These are phyloP conservation scores for Sclerotinia subarctica DNA, from an alignment of 2,329 filamentous ascomycete genomes.

Conservation along the genomic window DNA sequence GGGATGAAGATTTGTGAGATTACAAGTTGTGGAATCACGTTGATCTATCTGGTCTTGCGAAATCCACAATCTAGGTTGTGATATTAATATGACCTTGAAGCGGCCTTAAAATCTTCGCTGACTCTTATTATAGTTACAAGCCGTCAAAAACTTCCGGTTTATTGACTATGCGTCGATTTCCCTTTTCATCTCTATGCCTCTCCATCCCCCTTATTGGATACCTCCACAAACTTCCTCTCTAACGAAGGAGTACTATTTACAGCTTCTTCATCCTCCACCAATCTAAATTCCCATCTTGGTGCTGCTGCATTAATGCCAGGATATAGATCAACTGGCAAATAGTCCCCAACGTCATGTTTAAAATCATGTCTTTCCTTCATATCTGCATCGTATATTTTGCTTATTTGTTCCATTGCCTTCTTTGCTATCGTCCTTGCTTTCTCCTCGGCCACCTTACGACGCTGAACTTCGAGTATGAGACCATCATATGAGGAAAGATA, in stretches of 20 bases:
- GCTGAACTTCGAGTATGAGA: slow-evolving; percentile 77
- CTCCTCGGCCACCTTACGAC: slow-evolving; percentile 69
- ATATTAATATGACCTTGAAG: neutral
- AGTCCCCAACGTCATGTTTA: slow-evolving; percentile 78
- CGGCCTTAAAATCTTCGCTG: neutral
- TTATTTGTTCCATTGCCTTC: slow-evolving; percentile 73
- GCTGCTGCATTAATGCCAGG: slow-evolving; percentile 60
- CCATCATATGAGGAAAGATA: slow-evolving; percentile 83
- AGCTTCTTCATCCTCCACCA: slow-evolving; percentile 24
- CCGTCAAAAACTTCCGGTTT: no score
- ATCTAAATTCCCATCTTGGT: slow-evolving; percentile 34
- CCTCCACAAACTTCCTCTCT: slow-evolving; percentile 32
- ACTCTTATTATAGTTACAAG: neutral
- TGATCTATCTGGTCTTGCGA: neutral
- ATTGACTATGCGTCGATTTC: neutral
- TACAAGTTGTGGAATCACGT: no score
- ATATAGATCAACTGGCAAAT: slow-evolving; percentile 85
- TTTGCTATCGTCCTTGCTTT: slow-evolving; percentile 71
- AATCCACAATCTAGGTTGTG: neutral
- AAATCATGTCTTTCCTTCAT: slow-evolving; percentile 72
- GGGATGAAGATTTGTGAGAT: no score
- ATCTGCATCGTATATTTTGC: slow-evolving; percentile 72
- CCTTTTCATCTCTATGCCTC: slow-evolving; percentile 24
- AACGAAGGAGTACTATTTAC: slow-evolving; percentile 30
- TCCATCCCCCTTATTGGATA: slow-evolving; percentile 31